Percentiles rank a stretch among this genome's conserved stretches.
These are phyloP conservation scores for Nidularia sp. DNA, from an alignment of 768 basidiomycete genomes.

Conservation along the genomic window DNA sequence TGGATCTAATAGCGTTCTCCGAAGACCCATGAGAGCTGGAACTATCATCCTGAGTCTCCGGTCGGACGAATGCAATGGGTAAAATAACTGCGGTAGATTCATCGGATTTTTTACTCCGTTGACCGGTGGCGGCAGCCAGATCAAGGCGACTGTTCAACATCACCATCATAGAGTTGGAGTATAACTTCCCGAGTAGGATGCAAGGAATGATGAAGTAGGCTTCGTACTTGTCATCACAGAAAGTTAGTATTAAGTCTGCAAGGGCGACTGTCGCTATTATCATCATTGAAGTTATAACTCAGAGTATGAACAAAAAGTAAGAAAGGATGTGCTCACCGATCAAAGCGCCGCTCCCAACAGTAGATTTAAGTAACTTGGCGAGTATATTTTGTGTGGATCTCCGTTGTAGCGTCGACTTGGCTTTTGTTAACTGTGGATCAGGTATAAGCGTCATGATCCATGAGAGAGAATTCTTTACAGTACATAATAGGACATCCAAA, in stretches of 20 bases:
- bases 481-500: constrained; percentile 12
- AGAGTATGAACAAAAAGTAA: background rate
- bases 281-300: background rate
- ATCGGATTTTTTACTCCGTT: background rate
- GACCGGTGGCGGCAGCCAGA: background rate
- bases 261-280: constrained; percentile 6
- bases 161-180: constrained; percentile 12
- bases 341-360: constrained; percentile 2
- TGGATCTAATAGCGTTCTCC: background rate
- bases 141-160: constrained; percentile 11
- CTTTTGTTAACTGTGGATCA: background rate
- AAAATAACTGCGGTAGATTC: background rate
- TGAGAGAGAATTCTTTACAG: constrained; percentile 12
- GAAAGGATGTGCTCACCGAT: background rate
- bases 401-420: background rate
- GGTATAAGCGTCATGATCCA: constrained; percentile 2
- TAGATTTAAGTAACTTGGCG: background rate
- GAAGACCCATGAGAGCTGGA: background rate
- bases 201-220: constrained; percentile 5
- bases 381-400: background rate
- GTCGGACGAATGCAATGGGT: background rate
- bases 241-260: constrained; percentile 5
- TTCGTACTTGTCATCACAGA: constrained; percentile 3
- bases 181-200: constrained; percentile 8
- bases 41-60: background rate